Conservation (phyloP, 2,329 filamentous ascomycete genomes). For the Didymella sp. region DNA sequence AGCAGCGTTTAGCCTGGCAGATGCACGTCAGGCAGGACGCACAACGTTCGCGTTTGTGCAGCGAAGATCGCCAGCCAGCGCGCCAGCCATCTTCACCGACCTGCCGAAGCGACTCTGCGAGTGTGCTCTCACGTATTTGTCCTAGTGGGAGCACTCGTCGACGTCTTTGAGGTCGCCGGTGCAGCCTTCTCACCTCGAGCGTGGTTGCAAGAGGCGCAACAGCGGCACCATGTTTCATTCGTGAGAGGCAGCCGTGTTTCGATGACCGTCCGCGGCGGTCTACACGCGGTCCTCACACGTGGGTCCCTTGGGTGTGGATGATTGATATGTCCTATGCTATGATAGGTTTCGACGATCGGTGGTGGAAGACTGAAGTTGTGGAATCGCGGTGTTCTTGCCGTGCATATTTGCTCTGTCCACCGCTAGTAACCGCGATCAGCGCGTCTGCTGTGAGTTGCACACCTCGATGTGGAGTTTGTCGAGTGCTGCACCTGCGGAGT, state of each 20-base stretch:
- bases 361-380: neutral
- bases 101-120: slow-evolving; percentile 7
- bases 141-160: neutral
- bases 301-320: neutral
- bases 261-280: neutral
- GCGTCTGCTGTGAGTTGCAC: neutral
- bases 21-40: slow-evolving; percentile 18
- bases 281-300: slow-evolving; percentile 5
- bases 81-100: slow-evolving; percentile 14
- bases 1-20: slow-evolving; percentile 2
- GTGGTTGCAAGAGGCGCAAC: neutral
- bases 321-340: neutral
- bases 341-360: neutral
- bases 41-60: slow-evolving; percentile 16
- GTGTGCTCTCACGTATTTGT: slow-evolving; percentile 5
- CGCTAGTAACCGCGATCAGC: slow-evolving; percentile 5
- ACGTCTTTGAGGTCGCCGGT: neutral
- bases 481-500: neutral
- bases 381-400: neutral
- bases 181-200: neutral
- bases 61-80: slow-evolving; percentile 11
- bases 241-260: slow-evolving; percentile 7
- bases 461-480: slow-evolving; percentile 1
- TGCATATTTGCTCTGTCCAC: slow-evolving; percentile 7
- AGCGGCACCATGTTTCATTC: slow-evolving; percentile 6